Percentiles rank a stretch among this genome's conserved stretches.
These are phyloP conservation scores for Serendipita indica DNA, from an alignment of 768 basidiomycete species.

Conservation along the genomic window DNA sequence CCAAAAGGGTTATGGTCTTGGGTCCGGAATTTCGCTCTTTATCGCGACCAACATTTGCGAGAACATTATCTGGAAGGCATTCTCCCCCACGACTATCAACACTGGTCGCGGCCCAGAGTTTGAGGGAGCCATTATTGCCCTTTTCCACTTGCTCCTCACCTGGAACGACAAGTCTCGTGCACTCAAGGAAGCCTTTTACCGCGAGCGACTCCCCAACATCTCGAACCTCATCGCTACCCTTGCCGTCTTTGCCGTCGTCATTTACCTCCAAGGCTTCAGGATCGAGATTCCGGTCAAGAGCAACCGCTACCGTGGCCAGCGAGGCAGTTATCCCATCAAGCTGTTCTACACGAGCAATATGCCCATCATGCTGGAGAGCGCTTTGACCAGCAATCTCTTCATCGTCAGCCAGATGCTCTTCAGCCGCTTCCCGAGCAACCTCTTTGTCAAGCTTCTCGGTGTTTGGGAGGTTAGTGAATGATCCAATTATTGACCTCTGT, in stretches of 20 bases:
- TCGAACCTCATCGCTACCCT: constrained; percentile 95
- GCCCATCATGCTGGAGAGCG: constrained; percentile 98
- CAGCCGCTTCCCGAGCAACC: constrained; percentile 76
- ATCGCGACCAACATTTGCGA: constrained; percentile 99
- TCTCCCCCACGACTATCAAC: constrained; percentile 95
- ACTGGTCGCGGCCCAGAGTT: constrained; percentile 97
- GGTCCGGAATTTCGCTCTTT: constrained; percentile 96
- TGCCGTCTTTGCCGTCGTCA: constrained; percentile 83
- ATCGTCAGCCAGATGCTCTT: constrained; percentile 94
- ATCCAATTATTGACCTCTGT: neutral
- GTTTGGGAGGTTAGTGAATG: constrained; percentile 87
- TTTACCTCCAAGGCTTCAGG: constrained; percentile 97
- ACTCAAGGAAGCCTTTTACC: constrained; percentile 94
- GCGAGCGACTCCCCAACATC: constrained; percentile 89
- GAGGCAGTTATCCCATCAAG: constrained; percentile 92
- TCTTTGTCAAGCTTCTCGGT: constrained; percentile 80
- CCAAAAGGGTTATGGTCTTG: constrained; percentile 97
- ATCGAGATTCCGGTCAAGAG: constrained; percentile 98
- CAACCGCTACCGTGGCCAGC: constrained; percentile 90
- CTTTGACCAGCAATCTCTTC: constrained; percentile 86
- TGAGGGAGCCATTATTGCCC: constrained; percentile 87
- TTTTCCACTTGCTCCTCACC: constrained; percentile 96
- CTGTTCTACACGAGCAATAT: constrained; percentile 98
- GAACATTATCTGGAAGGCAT: constrained; percentile 98
- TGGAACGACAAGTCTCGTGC: constrained; percentile 98